phyloP scores from a whole-genome alignment of 2,329 filamentous ascomycete species.

The Blastomyces emzantsi region DNA sequence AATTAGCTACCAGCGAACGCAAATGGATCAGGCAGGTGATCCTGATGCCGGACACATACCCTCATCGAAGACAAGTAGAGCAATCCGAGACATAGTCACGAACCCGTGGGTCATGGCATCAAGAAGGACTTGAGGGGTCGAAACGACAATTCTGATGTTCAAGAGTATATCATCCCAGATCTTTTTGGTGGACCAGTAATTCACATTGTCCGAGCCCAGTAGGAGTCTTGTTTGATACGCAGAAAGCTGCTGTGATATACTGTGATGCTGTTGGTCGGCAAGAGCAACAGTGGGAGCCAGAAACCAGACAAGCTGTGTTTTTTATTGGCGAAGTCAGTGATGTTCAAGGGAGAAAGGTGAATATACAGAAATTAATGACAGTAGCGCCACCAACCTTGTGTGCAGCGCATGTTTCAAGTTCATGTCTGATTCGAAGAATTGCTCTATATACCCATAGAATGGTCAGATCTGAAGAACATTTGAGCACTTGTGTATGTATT shows the following conservation, averaged over 20 bases:
- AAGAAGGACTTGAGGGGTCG: constrained; percentile 63
- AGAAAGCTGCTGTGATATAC: constrained; percentile 53
- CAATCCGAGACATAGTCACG: constrained; percentile 53
- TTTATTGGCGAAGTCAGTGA: background rate
- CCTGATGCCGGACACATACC: constrained; percentile 39
- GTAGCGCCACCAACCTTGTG: constrained; percentile 46
- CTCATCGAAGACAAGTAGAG: constrained; percentile 75
- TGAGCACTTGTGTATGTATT: background rate
- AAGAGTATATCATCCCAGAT: constrained; percentile 60
- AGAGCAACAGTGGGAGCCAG: constrained; percentile 60
- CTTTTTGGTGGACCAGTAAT: constrained; percentile 59
- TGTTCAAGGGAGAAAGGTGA: background rate
- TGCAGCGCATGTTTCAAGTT: constrained; percentile 47
- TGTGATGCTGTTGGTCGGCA: constrained; percentile 55
- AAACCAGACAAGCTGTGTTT: constrained; percentile 54
- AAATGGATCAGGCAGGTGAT: background rate
- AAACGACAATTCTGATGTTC: constrained; percentile 63
- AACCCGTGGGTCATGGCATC: constrained; percentile 71
- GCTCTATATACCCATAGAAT: constrained; percentile 40
- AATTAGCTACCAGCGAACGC: constrained; percentile 6
- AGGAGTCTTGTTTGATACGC: constrained; percentile 52
- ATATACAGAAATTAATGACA: constrained; percentile 15
- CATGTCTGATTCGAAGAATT: constrained; percentile 56
- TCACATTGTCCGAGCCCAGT: constrained; percentile 58
- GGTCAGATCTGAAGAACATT: constrained; percentile 2